phyloP scores from a whole-genome alignment of 78 protist genomes.

The Parvularia atlantis region DNA sequence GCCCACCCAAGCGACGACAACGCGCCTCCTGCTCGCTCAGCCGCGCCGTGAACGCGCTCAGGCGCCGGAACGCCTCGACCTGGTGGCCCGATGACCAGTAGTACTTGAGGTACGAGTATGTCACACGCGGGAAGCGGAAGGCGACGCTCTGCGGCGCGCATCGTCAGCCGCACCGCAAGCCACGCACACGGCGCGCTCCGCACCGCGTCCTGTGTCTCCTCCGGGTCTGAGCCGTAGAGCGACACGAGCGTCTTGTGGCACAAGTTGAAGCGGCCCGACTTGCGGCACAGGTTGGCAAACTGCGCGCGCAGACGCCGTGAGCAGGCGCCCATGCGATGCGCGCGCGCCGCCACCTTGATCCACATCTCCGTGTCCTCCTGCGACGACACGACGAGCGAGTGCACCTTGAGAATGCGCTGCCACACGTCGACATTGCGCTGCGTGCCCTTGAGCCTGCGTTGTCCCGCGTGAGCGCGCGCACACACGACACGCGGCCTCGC shows the following conservation, averaged over 20 bases:
- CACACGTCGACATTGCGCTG: constrained; percentile 77
- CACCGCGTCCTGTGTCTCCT: background rate
- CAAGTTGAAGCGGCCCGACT: constrained; percentile 42
- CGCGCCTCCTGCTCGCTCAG: too few relatives aligned
- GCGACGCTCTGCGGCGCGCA: too few relatives aligned
- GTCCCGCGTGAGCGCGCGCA: too few relatives aligned
- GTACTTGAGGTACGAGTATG: background rate
- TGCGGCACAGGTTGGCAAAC: constrained; percentile 72
- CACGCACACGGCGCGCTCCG: too few relatives aligned
- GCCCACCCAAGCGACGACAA: too few relatives aligned
- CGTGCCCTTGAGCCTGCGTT: constrained; percentile 40
- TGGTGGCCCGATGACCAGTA: too few relatives aligned
- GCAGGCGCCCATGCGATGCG: constrained; percentile 41
- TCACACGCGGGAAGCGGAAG: background rate
- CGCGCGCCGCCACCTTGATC: too few relatives aligned
- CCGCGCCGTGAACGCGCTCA: too few relatives aligned
- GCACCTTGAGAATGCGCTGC: constrained; percentile 75
- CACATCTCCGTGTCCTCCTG: constrained; percentile 58
- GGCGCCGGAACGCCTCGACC: too few relatives aligned
- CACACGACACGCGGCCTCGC: too few relatives aligned
- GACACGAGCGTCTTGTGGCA: constrained; percentile 49
- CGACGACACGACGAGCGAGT: constrained; percentile 74
- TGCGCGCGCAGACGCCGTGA: too few relatives aligned
- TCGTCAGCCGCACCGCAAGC: too few relatives aligned
- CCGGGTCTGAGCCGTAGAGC: background rate